Percentiles rank a stretch among this genome's conserved stretches.
These are phyloP conservation scores for Clarireedia hainanense DNA, from an alignment of 2,329 filamentous ascomycete species.

Conservation along the genomic window DNA sequence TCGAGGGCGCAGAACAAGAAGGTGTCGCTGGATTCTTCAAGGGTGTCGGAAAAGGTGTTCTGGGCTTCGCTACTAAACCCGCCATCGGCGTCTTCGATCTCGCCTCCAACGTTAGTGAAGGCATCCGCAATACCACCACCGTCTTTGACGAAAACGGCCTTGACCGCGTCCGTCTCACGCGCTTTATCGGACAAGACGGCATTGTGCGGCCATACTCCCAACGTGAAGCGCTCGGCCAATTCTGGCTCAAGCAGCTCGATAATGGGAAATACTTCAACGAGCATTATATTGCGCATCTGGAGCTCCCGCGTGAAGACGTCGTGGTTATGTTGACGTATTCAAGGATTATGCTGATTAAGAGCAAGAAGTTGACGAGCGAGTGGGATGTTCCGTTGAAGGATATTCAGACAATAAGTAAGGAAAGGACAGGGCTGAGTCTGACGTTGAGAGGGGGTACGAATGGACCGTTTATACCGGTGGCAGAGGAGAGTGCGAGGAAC, in stretches of 20 bases:
- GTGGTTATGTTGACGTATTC: conserved; percentile 83
- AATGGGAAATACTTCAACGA: conserved; percentile 98
- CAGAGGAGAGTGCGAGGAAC: conserved; percentile 67
- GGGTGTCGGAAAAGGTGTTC: conserved; percentile 88
- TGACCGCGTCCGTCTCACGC: conserved; percentile 86
- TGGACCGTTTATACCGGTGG: conserved; percentile 88
- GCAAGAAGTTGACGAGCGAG: conserved; percentile 76
- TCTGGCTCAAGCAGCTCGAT: conserved; percentile 97
- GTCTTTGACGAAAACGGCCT: conserved; percentile 94
- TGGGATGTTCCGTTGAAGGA: conserved; percentile 97
- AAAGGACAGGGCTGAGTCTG: conserved; percentile 87
- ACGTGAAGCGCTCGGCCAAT: conserved; percentile 91
- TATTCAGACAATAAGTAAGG: conserved; percentile 93
- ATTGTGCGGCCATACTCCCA: conserved; percentile 92
- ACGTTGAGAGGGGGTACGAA: conserved; percentile 84
- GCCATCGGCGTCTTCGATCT: conserved; percentile 95
- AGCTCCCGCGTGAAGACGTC: conserved; percentile 82
- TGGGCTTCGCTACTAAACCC: conserved; percentile 93
- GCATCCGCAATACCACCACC: conserved; percentile 96
- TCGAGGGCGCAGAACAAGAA: conserved; percentile 94
- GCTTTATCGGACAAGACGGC: conserved; percentile 86
- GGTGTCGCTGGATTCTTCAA: conserved; percentile 94
- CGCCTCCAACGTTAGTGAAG: conserved; percentile 93
- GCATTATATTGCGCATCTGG: conserved; percentile 91
- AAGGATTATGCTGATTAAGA: conserved; percentile 83